phyloP scores from a whole-genome alignment of 164 flowering plant genomes.

The Umbilicus rupestris region DNA sequence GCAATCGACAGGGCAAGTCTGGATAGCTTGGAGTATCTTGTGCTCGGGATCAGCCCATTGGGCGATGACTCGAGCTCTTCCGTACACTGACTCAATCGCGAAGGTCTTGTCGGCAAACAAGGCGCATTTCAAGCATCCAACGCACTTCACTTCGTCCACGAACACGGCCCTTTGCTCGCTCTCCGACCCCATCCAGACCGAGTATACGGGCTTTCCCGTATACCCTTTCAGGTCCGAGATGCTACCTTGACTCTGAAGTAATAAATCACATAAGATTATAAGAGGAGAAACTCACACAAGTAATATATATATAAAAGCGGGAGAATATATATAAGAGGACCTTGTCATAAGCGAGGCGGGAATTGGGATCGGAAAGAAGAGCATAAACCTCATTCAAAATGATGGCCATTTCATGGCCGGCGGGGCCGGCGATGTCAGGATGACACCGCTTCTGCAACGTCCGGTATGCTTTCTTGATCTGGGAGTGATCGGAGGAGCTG shows the following conservation, averaged over 20 bases:
- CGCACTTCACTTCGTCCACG: slow-evolving; percentile 86
- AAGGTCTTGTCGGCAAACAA: slow-evolving; percentile 70
- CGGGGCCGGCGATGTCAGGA: slow-evolving; percentile 81
- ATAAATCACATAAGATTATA: background rate
- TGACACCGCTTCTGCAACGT: slow-evolving; percentile 81
- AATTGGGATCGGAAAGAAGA: slow-evolving; percentile 59
- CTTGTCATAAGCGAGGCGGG: slow-evolving; percentile 71
- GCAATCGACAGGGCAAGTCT: slow-evolving; percentile 84
- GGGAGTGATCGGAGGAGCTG: slow-evolving; percentile 40
- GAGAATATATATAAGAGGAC: slow-evolving; percentile 17
- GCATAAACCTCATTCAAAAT: slow-evolving; percentile 66
- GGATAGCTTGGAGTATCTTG: slow-evolving; percentile 67
- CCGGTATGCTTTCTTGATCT: slow-evolving; percentile 67
- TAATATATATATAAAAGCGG: background rate
- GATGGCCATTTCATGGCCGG: slow-evolving; percentile 94
- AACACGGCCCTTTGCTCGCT: slow-evolving; percentile 72
- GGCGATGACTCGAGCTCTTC: slow-evolving; percentile 82
- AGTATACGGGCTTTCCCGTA: slow-evolving; percentile 76
- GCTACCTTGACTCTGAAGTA: slow-evolving; percentile 59
- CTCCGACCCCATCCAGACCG: slow-evolving; percentile 71
- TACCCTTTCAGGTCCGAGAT: slow-evolving; percentile 50
- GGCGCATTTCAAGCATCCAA: slow-evolving; percentile 94
- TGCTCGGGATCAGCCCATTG: slow-evolving; percentile 94
- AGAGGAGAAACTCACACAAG: background rate
- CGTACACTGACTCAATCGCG: slow-evolving; percentile 75